A percentile compares a stretch with the other conserved stretches of the same genome.
Conservation (phyloP, 768 basidiomycete genomes). For the Cystobasidium onofrii region DNA sequence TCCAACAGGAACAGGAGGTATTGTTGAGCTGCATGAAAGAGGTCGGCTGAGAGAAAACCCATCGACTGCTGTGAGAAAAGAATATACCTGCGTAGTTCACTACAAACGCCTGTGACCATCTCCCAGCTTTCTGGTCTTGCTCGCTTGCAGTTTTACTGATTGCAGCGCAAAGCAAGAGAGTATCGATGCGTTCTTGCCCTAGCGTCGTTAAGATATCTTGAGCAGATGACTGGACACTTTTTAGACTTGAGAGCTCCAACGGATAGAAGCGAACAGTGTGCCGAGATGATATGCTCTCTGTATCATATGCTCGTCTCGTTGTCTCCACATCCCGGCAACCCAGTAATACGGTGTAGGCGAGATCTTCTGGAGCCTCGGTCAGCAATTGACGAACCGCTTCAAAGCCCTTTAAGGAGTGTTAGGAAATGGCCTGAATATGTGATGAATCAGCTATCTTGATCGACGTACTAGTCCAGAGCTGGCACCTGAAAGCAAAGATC, state of each 20-base stretch:
- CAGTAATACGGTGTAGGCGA: not conserved
- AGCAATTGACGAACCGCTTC: constrained; percentile 8
- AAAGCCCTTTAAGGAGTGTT: not conserved
- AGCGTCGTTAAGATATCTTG: not conserved
- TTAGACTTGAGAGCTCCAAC: not conserved
- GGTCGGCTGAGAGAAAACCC: not conserved
- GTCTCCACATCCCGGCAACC: not conserved
- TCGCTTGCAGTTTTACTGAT: not conserved
- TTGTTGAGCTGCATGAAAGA: not conserved
- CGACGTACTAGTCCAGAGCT: not conserved
- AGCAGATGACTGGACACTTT: not conserved
- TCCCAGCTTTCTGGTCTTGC: not conserved
- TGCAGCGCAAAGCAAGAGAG: not conserved
- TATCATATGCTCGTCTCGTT: not conserved
- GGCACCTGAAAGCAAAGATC: not conserved
- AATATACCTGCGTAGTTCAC: constrained; percentile 5
- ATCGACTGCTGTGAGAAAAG: not conserved
- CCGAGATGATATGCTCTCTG: not conserved
- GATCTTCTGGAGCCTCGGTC: not conserved
- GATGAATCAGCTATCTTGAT: not conserved
- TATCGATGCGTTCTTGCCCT: not conserved
- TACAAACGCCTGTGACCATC: not conserved
- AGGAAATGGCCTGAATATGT: not conserved
- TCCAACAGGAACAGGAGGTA: constrained; percentile 8
- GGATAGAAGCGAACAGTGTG: not conserved